phyloP scores from a whole-genome alignment of 805 yeast species.

The Candida chilensis region DNA sequence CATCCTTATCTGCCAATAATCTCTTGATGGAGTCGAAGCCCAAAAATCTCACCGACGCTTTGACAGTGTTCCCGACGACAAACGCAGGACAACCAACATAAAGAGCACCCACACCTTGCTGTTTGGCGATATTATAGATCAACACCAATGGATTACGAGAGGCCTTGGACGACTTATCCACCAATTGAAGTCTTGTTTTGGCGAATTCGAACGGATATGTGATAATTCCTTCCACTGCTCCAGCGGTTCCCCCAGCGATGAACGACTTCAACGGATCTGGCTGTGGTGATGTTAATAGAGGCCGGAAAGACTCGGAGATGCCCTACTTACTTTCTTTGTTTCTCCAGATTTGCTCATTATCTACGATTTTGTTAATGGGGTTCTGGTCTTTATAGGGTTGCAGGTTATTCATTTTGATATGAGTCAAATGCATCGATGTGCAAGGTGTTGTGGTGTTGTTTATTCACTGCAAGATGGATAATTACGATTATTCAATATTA shows the following conservation, averaged over 20 bases:
- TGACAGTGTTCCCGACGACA: conserved; percentile 91
- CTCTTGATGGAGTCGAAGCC: conserved; percentile 87
- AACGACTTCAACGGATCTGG: conserved; percentile 76
- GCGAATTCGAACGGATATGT: conserved; percentile 98
- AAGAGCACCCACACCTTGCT: conserved; percentile 71
- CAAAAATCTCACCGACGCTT: conserved; percentile 90
- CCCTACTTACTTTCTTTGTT: conserved; percentile 3
- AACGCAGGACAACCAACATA: conserved; percentile 97
- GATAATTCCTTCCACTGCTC: conserved; percentile 87
- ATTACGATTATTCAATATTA: neutral
- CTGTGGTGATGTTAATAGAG: conserved; percentile 9
- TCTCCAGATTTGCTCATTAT: conserved; percentile 2
- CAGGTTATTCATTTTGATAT: neutral
- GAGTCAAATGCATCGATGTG: too few species aligned
- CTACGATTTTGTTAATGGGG: neutral
- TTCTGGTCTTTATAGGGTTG: neutral
- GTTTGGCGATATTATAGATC: conserved; percentile 62
- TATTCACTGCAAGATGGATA: too few species aligned
- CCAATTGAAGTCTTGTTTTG: conserved; percentile 83
- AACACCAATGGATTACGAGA: conserved; percentile 81
- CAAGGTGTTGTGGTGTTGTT: too few species aligned
- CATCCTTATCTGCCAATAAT: conserved; percentile 69
- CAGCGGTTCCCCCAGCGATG: conserved; percentile 93
- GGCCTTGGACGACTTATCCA: conserved; percentile 50
- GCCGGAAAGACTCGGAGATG: neutral